Conservation (phyloP, 441 rosid species). For the Erysimum pusillum region DNA sequence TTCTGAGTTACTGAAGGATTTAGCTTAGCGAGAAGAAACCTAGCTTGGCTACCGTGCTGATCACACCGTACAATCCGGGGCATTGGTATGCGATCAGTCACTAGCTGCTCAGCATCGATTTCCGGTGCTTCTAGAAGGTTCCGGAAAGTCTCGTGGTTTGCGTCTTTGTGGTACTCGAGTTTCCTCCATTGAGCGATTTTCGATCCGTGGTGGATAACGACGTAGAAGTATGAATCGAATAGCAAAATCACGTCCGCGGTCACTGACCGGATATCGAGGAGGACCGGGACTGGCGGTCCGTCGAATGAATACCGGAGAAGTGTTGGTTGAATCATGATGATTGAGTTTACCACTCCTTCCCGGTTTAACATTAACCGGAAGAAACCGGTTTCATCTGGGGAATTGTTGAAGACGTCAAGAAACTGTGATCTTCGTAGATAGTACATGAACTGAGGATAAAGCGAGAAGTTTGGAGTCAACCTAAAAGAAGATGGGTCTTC, state of each 20-base stretch:
- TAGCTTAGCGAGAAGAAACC: constrained; percentile 94
- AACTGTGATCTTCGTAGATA: constrained; percentile 94
- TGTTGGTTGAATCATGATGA: constrained; percentile 94
- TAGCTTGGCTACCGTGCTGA: constrained; percentile 91
- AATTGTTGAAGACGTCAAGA: constrained; percentile 83
- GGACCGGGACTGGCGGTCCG: constrained; percentile 93
- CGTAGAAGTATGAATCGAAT: constrained; percentile 88
- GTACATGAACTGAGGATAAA: constrained; percentile 95
- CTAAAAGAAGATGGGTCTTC: constrained; percentile 94
- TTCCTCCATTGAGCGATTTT: constrained; percentile 91
- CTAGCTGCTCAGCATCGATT: constrained; percentile 70
- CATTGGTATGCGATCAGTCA: constrained; percentile 74
- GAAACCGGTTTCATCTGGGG: constrained; percentile 90
- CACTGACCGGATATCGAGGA: constrained; percentile 82
- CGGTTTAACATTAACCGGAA: constrained; percentile 89
- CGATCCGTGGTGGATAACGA: constrained; percentile 86
- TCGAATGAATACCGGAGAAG: constrained; percentile 87
- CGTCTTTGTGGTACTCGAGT: constrained; percentile 80
- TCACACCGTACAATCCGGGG: constrained; percentile 84
- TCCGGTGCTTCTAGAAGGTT: constrained; percentile 88
- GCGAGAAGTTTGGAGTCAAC: constrained; percentile 83
- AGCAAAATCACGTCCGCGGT: constrained; percentile 81
- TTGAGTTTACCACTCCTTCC: constrained; percentile 87
- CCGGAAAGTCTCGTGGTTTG: constrained; percentile 83
- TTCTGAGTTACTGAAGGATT: constrained; percentile 83